A percentile compares a stretch with the other conserved stretches of the same genome.
Conservation (phyloP, 1,284 basidiomycete genomes). For the Marasmius oreades region DNA sequence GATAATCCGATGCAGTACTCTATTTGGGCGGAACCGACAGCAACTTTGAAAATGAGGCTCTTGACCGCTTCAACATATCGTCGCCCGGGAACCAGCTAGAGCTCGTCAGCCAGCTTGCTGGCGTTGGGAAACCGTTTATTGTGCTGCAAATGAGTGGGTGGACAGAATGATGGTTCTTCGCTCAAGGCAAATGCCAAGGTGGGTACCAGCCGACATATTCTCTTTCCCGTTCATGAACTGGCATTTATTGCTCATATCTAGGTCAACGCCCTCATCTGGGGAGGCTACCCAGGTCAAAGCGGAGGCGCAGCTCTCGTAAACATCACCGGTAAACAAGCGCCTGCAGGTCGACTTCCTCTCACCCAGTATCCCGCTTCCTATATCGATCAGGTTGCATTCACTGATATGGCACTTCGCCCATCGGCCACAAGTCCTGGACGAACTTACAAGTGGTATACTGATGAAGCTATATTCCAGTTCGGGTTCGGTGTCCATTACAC, state of each 20-base stretch:
- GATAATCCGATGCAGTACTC: slow-evolving; percentile 54
- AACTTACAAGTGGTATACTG: slow-evolving; percentile 58
- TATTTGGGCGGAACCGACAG: slow-evolving; percentile 59
- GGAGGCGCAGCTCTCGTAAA: slow-evolving; percentile 50
- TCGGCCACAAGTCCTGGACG: slow-evolving; percentile 45
- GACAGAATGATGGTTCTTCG: slow-evolving; percentile 46
- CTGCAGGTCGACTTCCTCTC: slow-evolving; percentile 48
- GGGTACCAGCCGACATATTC: slow-evolving; percentile 14
- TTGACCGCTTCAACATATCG: slow-evolving; percentile 46
- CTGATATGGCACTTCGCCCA: slow-evolving; percentile 53
- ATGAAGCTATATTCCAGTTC: slow-evolving; percentile 45
- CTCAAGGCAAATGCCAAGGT: slow-evolving; percentile 42
- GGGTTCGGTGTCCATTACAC: slow-evolving; percentile 54
- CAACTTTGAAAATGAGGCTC: slow-evolving; percentile 47
- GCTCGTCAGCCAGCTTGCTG: slow-evolving; percentile 41
- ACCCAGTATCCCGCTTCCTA: slow-evolving; percentile 53
- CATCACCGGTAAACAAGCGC: slow-evolving; percentile 46
- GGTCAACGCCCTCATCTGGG: slow-evolving; percentile 55
- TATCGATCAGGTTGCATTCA: slow-evolving; percentile 47
- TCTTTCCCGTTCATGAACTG: neutral
- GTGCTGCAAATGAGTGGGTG: slow-evolving; percentile 55
- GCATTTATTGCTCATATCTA: slow-evolving; percentile 16
- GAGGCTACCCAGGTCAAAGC: slow-evolving; percentile 51
- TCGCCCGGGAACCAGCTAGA: slow-evolving; percentile 57
- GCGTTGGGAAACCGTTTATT: slow-evolving; percentile 45